Percentiles rank a stretch among this genome's conserved stretches.
phyloP scores from a whole-genome alignment of 176 grass and related monocot species.

The Leersia perrieri region DNA sequence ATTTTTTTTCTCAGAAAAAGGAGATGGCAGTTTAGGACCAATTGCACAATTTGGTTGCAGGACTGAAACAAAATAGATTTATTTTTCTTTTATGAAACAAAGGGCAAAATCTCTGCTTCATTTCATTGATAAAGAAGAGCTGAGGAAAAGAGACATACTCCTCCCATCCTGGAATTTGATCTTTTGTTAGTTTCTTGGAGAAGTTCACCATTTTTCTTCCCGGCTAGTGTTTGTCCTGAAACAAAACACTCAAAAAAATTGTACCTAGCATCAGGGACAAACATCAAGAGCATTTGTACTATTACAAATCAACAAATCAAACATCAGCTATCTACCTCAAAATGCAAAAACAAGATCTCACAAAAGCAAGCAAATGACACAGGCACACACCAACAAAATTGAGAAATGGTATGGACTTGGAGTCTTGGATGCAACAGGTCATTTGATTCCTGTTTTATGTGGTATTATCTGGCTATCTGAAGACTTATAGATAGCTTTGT shows the following conservation, averaged over 20 bases:
- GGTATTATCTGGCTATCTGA: background rate
- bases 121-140: background rate
- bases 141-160: slow-evolving; percentile 22
- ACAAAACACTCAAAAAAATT: background rate
- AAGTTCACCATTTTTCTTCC: slow-evolving; percentile 41
- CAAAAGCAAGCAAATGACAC: background rate
- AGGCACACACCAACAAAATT: background rate
- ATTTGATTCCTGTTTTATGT: background rate
- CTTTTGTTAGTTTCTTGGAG: slow-evolving; percentile 27
- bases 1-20: background rate
- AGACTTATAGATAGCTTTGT: background rate
- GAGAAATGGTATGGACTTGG: background rate
- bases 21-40: background rate
- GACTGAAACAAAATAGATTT: background rate
- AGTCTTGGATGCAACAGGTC: background rate
- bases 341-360: background rate
- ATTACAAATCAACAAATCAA: background rate
- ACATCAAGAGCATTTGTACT: background rate
- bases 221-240: background rate
- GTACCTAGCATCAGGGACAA: background rate
- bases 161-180: slow-evolving; percentile 43
- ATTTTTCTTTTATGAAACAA: background rate
- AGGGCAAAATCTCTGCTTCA: background rate
- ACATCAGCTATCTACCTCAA: background rate
- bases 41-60: background rate